phyloP scores from a whole-genome alignment of 805 yeast genomes.

The Teunomyces aglyptinius region DNA sequence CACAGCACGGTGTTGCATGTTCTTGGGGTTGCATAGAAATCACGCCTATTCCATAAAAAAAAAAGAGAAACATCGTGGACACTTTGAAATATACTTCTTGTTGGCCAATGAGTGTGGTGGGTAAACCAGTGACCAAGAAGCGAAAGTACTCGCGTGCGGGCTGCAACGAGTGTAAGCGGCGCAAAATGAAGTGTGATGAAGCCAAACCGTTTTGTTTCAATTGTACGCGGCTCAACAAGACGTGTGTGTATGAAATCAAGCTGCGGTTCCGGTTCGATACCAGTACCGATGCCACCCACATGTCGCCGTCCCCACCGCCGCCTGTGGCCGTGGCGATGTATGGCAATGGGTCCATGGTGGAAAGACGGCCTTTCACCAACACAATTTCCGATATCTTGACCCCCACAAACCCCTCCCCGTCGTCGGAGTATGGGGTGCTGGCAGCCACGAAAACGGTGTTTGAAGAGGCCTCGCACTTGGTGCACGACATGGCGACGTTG shows the following conservation, averaged over 20 bases:
- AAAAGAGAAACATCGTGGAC: no score
- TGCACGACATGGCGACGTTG: slow-evolving; percentile 25
- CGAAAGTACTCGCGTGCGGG: slow-evolving; percentile 41
- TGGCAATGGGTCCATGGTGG: neutral
- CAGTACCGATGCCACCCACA: neutral
- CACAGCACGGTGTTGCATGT: neutral
- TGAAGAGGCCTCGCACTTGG: slow-evolving; percentile 34
- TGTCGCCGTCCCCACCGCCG: neutral
- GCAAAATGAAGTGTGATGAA: slow-evolving; percentile 46
- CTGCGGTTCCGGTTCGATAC: slow-evolving; percentile 10
- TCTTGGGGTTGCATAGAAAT: no score
- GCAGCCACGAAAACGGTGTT: slow-evolving; percentile 21
- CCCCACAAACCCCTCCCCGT: slow-evolving; percentile 2
- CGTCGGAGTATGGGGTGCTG: slow-evolving; percentile 2
- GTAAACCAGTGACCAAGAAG: slow-evolving; percentile 22
- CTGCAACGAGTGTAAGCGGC: slow-evolving; percentile 43
- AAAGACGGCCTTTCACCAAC: slow-evolving; percentile 9
- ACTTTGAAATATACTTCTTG: no score
- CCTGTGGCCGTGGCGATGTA: no score
- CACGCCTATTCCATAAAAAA: no score
- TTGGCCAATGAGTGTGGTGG: neutral
- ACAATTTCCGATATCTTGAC: slow-evolving; percentile 13
- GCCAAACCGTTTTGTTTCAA: slow-evolving; percentile 34
- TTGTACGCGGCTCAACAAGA: slow-evolving; percentile 33
- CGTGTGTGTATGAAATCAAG: slow-evolving; percentile 25